These are phyloP conservation scores for Sporothrix variecibatus DNA, from an alignment of 2,329 filamentous ascomycete genomes.

Conservation along the genomic window DNA sequence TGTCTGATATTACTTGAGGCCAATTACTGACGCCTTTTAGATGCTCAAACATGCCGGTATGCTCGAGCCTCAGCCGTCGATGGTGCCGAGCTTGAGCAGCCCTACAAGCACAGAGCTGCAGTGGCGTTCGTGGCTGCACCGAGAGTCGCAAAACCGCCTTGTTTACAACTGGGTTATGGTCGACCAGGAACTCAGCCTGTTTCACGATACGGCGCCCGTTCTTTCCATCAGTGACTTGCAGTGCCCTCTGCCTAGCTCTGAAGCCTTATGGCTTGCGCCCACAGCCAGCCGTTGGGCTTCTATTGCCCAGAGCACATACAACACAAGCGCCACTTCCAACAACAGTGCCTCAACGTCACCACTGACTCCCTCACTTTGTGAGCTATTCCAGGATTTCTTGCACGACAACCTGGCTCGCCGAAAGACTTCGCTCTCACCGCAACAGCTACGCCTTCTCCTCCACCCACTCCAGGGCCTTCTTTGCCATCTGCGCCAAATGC, in stretches of 20 bases:
- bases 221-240: slow-evolving; percentile 67
- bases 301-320: slow-evolving; percentile 60
- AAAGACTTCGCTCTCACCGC: slow-evolving; percentile 47
- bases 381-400: slow-evolving; percentile 68
- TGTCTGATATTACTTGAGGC: background rate
- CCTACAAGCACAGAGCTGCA: slow-evolving; percentile 49
- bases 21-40: slow-evolving; percentile 35
- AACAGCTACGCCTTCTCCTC: slow-evolving; percentile 66
- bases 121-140: slow-evolving; percentile 66
- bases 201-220: slow-evolving; percentile 63
- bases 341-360: slow-evolving; percentile 43
- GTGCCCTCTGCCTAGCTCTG: slow-evolving; percentile 62
- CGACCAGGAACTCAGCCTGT: slow-evolving; percentile 69
- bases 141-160: slow-evolving; percentile 64
- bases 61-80: slow-evolving; percentile 55
- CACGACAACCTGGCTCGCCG: slow-evolving; percentile 61
- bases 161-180: slow-evolving; percentile 77
- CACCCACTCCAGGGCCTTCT: slow-evolving; percentile 68
- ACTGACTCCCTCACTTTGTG: slow-evolving; percentile 59
- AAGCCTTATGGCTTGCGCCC: slow-evolving; percentile 64
- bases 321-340: slow-evolving; percentile 38
- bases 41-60: slow-evolving; percentile 72
- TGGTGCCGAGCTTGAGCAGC: slow-evolving; percentile 47
- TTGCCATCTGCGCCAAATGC: slow-evolving; percentile 64
- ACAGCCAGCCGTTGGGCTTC: slow-evolving; percentile 61